Evolutionary conservation across 2,329 filamentous ascomycete species (phyloP), one percentile per base, ranked within the genome.

Genomic region (Penicillium psychrosexuale): DNA sequence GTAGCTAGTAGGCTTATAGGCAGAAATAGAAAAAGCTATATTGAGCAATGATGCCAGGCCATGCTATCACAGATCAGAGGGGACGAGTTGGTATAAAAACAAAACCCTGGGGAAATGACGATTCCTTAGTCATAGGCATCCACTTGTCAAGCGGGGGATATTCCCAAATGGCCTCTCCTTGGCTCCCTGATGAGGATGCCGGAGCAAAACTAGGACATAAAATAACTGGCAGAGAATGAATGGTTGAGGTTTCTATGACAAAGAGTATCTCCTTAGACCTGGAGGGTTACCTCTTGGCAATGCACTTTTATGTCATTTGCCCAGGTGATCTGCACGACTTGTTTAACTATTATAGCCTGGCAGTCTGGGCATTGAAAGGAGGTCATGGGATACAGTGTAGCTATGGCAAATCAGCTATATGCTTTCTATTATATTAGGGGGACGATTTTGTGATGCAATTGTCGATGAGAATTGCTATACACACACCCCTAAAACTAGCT

Each of bases 111-210:
- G 19, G 17, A 13, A 45, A 33, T 51, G 48, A 51, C 31, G 31
- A 51, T 30, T 12, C 53, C 62, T 63, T 57, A 62, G 55, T 59
- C 58, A 56, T 45, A n/a, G 13, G 3, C n/a, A 13, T 27, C 8
- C 5, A 38, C 34, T 40, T 22, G 28, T 43, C 48, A 47, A 56
- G 62, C 58, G 56, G 62, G 59, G 57, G 45, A 37, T 48, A 28
- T 54, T 55, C 53, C 34, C 49, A 58, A 63, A 60, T 56, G 56
- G 52, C 55, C 58, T 58, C 28, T 11, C 2, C 42, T 55, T 51
- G 47, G 52, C 52, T 34, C 22, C n/a, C 27, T 45, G 8, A 46
- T 36, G 8, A 19, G 45, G 11, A 22, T 13, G 36, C 31, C 48
- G 33, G 24, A 31, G 34, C 45, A 31, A 22, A 51, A 51, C 5